Base-by-base conservation (phyloP, 176 grass and related monocot species). In the Olyra latifolia region DNA sequence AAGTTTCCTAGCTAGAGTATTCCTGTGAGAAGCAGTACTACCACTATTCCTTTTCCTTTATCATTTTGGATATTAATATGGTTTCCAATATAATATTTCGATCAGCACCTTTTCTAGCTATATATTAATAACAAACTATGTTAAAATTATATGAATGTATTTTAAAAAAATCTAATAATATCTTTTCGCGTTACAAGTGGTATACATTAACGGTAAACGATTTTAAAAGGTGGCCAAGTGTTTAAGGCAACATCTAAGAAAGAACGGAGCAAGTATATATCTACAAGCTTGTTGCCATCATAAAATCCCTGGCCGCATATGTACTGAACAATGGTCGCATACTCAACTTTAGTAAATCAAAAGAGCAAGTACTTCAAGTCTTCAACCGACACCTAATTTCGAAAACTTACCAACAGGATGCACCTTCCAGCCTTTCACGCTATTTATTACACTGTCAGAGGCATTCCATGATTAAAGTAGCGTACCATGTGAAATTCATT, bases 401-500 rank as follows among this genome's bases (percentile, higher is more conserved):
- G 43, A 45, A 25, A 85, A 65, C 62, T 68, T 54, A 62, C 78
- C 58, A 7, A 7, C 43, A 78, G 72, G 66, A 71, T 25, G 23
- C 65, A 48, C 25, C 15, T 47, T 84, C 49, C 62, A 57, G 39
- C 46, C 50, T 55, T 83, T 49, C 56, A 45, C 69, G 69, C 10
- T 58, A 20, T 71, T 54, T 39, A 87, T 84, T 78, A 71, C 15
- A 46, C 11, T 77, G 80, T 40, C 66, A 76, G 76, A 47, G 38
- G 63, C 64, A 68, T 30, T 42, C 53, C 76, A 84, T 49, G 79
- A 72, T 64, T 42, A 85, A 82, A 80, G 61, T 85, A 77, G 59
- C 71, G 86, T 54, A 42, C 71, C 84, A 87, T 90, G 91, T 93
- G 91, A 87, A 79, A 61, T 58, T 62, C 77, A 88, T 93, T 82